Evolutionary conservation across 805 yeast genomes (phyloP).

Genomic region (Candida suzukii): DNA sequence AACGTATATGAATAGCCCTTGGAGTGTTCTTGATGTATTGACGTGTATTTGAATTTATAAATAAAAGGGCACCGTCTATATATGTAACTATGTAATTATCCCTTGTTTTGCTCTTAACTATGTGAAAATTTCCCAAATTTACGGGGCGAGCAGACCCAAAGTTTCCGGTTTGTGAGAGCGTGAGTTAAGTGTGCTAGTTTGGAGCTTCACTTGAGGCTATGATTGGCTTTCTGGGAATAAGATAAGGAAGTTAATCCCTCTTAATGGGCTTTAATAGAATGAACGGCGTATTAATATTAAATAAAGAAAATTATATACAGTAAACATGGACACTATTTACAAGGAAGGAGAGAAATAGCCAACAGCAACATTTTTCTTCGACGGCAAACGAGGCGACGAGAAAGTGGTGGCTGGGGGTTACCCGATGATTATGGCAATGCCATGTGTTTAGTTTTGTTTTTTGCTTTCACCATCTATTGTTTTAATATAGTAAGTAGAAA

Average conservation of each 20-base stretch:
- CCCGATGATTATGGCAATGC: too few species aligned
- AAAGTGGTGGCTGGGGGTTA: too few species aligned
- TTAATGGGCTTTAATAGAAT: not conserved
- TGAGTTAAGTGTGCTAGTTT: not conserved
- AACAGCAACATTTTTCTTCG: not conserved
- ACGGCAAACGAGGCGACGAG: not conserved
- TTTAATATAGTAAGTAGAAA: slow-evolving; percentile 48
- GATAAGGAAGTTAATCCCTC: slow-evolving; percentile 3
- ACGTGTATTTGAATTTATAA: too few species aligned
- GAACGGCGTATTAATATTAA: not conserved
- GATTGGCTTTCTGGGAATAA: not conserved
- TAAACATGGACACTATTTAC: not conserved
- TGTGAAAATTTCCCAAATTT: not conserved
- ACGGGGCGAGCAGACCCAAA: not conserved
- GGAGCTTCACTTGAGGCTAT: not conserved
- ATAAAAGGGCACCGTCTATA: not conserved
- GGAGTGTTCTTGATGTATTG: not conserved
- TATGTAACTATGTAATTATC: not conserved
- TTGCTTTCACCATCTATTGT: not conserved
- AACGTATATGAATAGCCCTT: not conserved
- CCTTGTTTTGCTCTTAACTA: not conserved
- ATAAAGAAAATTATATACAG: not conserved
- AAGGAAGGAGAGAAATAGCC: not conserved
- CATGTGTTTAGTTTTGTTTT: too few species aligned
- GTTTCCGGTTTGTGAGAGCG: too few species aligned